A percentile compares a stretch with the other conserved stretches of the same genome.
These are phyloP conservation scores for Leptomonas seymouri DNA, from an alignment of 208 protist species.

Conservation along the genomic window DNA sequence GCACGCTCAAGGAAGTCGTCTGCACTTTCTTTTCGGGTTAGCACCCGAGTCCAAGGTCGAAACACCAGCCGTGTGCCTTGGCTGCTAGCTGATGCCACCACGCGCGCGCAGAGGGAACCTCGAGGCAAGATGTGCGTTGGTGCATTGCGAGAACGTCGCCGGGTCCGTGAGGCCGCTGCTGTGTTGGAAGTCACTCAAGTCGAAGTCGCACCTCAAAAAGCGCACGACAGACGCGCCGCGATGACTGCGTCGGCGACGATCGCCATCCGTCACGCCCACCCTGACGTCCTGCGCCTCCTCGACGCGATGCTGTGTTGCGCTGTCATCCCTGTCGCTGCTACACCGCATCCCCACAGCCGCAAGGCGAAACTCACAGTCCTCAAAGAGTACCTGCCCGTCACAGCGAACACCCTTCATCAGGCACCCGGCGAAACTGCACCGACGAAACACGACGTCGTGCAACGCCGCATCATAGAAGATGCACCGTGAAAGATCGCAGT, in stretches of 20 bases:
- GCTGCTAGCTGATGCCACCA: constrained; percentile 1
- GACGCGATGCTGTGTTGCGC: not conserved
- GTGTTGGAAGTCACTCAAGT: constrained; percentile 65
- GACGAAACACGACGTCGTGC: constrained; percentile 45
- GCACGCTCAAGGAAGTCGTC: too few species aligned
- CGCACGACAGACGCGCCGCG: constrained; percentile 12
- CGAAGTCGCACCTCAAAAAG: constrained; percentile 71
- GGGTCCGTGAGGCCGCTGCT: constrained; percentile 35
- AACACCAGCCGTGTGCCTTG: constrained; percentile 6
- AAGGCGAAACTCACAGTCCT: constrained; percentile 60
- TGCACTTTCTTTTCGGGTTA: too few species aligned
- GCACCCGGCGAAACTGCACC: constrained; percentile 64
- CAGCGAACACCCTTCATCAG: constrained; percentile 47
- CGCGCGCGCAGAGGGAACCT: constrained; percentile 50
- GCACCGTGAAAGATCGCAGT: constrained; percentile 61
- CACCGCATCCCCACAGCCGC: constrained; percentile 44
- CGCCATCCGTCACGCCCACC: too few species aligned
- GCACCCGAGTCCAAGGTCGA: not conserved
- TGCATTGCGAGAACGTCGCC: constrained; percentile 44
- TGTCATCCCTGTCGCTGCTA: not conserved
- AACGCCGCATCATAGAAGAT: constrained; percentile 55
- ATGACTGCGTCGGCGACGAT: not conserved
- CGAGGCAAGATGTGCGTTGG: constrained; percentile 53
- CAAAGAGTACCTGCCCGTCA: constrained; percentile 41
- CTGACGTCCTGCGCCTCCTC: not conserved